Percentiles rank a stretch among this genome's conserved stretches.
phyloP scores from a whole-genome alignment of 768 basidiomycete species.

The Hypholoma sublateritium region DNA sequence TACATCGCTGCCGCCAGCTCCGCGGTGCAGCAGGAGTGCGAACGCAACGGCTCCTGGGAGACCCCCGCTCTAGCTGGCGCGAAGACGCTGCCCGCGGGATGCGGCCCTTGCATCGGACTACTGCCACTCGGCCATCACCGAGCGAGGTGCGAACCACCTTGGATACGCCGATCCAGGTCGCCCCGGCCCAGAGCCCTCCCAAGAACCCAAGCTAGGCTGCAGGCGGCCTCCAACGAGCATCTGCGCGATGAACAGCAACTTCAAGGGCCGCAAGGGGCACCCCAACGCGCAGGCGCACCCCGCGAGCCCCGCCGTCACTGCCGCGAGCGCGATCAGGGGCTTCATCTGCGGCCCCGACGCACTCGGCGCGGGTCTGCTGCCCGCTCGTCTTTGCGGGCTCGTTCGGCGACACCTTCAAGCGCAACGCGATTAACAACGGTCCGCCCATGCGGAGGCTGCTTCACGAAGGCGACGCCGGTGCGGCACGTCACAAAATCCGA shows the following conservation, averaged over 20 bases:
- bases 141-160: no score
- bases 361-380: constrained; percentile 52
- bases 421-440: constrained; percentile 99
- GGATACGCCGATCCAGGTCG: no score
- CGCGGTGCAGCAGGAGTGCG: constrained; percentile 87
- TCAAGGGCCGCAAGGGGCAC: constrained; percentile 98
- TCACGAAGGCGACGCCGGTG: no score
- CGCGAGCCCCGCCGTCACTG: constrained; percentile 95
- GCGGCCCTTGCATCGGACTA: constrained; percentile 98
- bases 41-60: constrained; percentile 85
- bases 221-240: constrained; percentile 89
- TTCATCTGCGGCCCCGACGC: constrained; percentile 84
- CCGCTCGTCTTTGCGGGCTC: constrained; percentile 96
- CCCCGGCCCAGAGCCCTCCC: no score
- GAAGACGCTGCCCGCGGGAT: constrained; percentile 90
- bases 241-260: constrained; percentile 97
- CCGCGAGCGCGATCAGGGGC: constrained; percentile 91
- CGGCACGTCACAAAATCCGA: constrained; percentile 5
- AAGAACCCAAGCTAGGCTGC: no score
- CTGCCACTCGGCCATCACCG: no score
- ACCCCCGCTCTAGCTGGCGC: constrained; percentile 83
- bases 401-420: constrained; percentile 99
- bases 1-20: constrained; percentile 97
- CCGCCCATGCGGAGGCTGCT: no score
- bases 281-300: constrained; percentile 95